A percentile compares a stretch with the other conserved stretches of the same genome.
Conservation (phyloP, 2,329 filamentous ascomycete species). For the Rhynchosporium agropyri region DNA sequence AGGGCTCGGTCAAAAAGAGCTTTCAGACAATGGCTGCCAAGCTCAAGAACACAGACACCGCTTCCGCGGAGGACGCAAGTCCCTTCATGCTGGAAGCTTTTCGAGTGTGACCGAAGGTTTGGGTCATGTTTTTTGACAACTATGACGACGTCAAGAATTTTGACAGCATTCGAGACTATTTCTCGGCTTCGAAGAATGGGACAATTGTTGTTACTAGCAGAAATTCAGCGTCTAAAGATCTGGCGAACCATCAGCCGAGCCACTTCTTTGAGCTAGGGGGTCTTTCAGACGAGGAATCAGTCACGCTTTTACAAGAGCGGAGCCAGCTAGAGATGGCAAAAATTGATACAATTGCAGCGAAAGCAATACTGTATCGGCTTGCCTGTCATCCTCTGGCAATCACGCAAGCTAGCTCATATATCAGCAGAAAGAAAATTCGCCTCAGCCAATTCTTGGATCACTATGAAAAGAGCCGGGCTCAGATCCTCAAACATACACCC, state of each 20-base stretch:
- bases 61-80: slow-evolving; percentile 7
- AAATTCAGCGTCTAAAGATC: slow-evolving; percentile 12
- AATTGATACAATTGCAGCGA: slow-evolving; percentile 9
- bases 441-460: slow-evolving; percentile 31
- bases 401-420: slow-evolving; percentile 39
- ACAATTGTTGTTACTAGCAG: slow-evolving; percentile 32
- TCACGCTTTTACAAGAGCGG: slow-evolving; percentile 25
- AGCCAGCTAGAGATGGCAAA: background rate
- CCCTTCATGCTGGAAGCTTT: slow-evolving; percentile 22
- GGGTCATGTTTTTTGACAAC: slow-evolving; percentile 38
- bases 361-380: slow-evolving; percentile 29
- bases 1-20: slow-evolving; percentile 22
- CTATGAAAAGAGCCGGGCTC: slow-evolving; percentile 23
- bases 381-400: slow-evolving; percentile 38
- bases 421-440: slow-evolving; percentile 28
- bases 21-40: slow-evolving; percentile 24
- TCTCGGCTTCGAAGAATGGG: slow-evolving; percentile 24
- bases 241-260: background rate
- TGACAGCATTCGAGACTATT: slow-evolving; percentile 23
- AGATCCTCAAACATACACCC: slow-evolving; percentile 31
- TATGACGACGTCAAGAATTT: slow-evolving; percentile 30
- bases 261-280: slow-evolving; percentile 24
- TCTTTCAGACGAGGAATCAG: slow-evolving; percentile 24
- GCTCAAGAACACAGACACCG: slow-evolving; percentile 16
- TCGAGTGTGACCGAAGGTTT: slow-evolving; percentile 17